These are phyloP conservation scores for Trametes elegans DNA, from an alignment of 768 basidiomycete genomes.

Conservation along the genomic window DNA sequence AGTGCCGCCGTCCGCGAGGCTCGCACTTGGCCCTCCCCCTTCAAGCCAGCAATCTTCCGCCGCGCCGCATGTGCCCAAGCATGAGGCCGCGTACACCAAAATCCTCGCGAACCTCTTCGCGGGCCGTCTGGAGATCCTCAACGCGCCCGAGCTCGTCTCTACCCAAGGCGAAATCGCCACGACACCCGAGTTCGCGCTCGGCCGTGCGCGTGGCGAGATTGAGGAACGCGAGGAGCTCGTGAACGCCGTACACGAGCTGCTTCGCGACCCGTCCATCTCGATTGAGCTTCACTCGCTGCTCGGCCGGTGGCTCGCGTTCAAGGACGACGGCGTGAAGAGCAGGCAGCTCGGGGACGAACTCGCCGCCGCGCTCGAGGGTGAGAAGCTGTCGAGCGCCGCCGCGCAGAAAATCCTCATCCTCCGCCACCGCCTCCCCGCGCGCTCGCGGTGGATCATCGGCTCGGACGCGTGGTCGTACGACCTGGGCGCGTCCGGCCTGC, in stretches of 20 bases:
- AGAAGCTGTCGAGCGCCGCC: slow-evolving; percentile 37
- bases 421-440: slow-evolving; percentile 58
- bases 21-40: slow-evolving; percentile 47
- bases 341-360: slow-evolving; percentile 57
- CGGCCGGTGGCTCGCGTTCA: slow-evolving; percentile 70
- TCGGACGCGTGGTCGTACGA: slow-evolving; percentile 99
- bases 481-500: slow-evolving; percentile 91
- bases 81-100: slow-evolving; percentile 90
- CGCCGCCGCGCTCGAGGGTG: slow-evolving; percentile 43
- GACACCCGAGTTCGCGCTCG: slow-evolving; percentile 92
- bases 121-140: slow-evolving; percentile 78
- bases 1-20: slow-evolving; percentile 38
- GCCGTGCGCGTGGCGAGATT: slow-evolving; percentile 81
- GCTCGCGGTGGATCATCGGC: slow-evolving; percentile 94
- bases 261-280: slow-evolving; percentile 50
- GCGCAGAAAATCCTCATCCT: slow-evolving; percentile 59
- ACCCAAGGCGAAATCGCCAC: slow-evolving; percentile 76
- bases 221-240: slow-evolving; percentile 73
- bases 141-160: slow-evolving; percentile 72
- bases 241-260: slow-evolving; percentile 58
- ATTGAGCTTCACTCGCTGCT: slow-evolving; percentile 67
- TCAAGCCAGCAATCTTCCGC: slow-evolving; percentile 23
- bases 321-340: slow-evolving; percentile 69
- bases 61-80: slow-evolving; percentile 74
- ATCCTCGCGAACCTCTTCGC: slow-evolving; percentile 80